phyloP scores from a whole-genome alignment of 2,329 filamentous ascomycete species.

The Calonectria montana region DNA sequence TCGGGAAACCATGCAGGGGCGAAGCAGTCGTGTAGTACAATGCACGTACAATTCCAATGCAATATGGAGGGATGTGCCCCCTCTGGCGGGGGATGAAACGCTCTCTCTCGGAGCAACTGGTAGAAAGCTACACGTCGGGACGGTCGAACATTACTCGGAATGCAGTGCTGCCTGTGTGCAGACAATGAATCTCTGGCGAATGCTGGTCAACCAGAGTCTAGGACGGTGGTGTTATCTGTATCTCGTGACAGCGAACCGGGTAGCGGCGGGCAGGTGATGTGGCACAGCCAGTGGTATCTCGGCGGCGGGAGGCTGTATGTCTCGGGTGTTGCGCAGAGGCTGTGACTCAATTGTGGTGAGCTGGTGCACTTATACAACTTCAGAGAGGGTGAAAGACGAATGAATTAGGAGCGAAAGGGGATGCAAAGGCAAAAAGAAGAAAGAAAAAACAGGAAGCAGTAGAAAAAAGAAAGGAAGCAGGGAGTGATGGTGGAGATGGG shows the following conservation, averaged over 20 bases:
- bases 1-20: conserved; percentile 37
- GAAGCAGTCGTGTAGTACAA: conserved; percentile 49
- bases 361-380: conserved; percentile 13
- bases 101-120: conserved; percentile 40
- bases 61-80: conserved; percentile 44
- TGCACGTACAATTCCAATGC: conserved; percentile 54
- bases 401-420: conserved; percentile 27
- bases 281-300: conserved; percentile 35
- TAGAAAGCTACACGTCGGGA: conserved; percentile 48
- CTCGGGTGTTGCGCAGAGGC: conserved; percentile 42
- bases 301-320: conserved; percentile 43
- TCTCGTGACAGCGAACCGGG: conserved; percentile 34
- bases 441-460: conserved; percentile 23
- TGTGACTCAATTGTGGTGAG: conserved; percentile 39
- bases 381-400: not conserved
- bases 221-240: conserved; percentile 26
- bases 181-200: conserved; percentile 38
- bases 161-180: conserved; percentile 47
- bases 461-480: conserved; percentile 27
- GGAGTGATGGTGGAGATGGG: conserved; percentile 34
- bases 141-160: conserved; percentile 53
- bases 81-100: conserved; percentile 39
- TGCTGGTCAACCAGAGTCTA: conserved; percentile 34
- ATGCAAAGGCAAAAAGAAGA: conserved; percentile 27
- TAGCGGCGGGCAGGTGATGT: conserved; percentile 38